phyloP scores from a whole-genome alignment of 768 basidiomycete genomes.

The Tubosaeta sp. region DNA sequence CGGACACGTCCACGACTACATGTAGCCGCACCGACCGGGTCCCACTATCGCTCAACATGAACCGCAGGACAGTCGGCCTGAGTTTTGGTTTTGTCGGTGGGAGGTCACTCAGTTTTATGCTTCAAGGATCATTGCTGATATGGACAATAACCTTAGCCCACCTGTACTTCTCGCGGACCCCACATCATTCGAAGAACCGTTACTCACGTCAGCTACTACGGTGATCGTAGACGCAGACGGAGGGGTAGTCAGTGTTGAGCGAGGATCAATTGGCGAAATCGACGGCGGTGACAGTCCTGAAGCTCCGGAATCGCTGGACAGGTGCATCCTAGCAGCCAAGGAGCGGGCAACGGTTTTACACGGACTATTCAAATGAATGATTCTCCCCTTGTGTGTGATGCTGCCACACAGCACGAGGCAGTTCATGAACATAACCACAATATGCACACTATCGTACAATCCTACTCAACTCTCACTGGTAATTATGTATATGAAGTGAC shows the following conservation, averaged over 20 bases:
- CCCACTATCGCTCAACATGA: too few relatives aligned
- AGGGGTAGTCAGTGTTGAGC: conserved; percentile 22
- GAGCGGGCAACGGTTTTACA: conserved; percentile 22
- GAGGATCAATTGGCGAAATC: conserved; percentile 19
- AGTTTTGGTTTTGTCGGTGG: too few relatives aligned
- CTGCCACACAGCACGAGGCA: too few relatives aligned
- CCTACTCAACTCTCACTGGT: too few relatives aligned
- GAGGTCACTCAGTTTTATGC: too few relatives aligned
- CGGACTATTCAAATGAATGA: conserved; percentile 15
- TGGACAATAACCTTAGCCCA: too few relatives aligned
- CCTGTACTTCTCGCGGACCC: too few relatives aligned
- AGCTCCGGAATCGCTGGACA: conserved; percentile 11
- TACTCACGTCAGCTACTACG: conserved; percentile 54
- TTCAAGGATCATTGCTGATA: too few relatives aligned
- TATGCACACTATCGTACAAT: not conserved
- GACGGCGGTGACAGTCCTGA: conserved; percentile 9
- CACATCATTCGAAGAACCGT: conserved; percentile 32
- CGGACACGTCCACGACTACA: conserved; percentile 56
- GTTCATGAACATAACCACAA: too few relatives aligned
- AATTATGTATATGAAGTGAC: not conserved
- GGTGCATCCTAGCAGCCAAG: conserved; percentile 17
- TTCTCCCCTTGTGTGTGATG: too few relatives aligned
- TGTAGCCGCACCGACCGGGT: conserved; percentile 50
- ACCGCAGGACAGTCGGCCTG: too few relatives aligned
- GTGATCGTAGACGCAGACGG: conserved; percentile 2